These are phyloP conservation scores for Bacidia rubella DNA, from an alignment of 495 filamentous ascomycete species.

Conservation along the genomic window DNA sequence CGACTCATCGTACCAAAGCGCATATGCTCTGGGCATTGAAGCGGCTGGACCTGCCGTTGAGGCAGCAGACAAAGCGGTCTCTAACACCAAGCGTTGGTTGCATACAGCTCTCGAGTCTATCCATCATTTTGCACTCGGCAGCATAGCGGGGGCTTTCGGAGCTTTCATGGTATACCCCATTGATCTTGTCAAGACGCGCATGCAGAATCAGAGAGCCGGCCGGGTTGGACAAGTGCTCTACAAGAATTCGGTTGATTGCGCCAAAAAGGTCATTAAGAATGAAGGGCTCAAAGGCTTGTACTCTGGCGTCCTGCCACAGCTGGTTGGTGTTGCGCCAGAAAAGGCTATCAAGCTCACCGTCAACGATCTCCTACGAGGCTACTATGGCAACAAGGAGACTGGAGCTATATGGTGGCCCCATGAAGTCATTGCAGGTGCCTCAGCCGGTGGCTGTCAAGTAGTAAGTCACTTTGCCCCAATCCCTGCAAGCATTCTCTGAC, in stretches of 20 bases:
- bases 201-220: slow-evolving; percentile 87
- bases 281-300: slow-evolving; percentile 85
- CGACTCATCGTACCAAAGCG: slow-evolving; percentile 75
- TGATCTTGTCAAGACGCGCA: slow-evolving; percentile 93
- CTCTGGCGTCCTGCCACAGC: slow-evolving; percentile 84
- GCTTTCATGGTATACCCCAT: slow-evolving; percentile 99
- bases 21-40: slow-evolving; percentile 30
- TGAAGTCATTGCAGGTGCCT: slow-evolving; percentile 80
- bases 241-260: slow-evolving; percentile 92
- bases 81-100: slow-evolving; percentile 39
- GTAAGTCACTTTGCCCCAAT: too few relatives aligned
- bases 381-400: slow-evolving; percentile 61
- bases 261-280: slow-evolving; percentile 78
- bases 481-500: slow-evolving; percentile 1
- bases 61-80: slow-evolving; percentile 32
- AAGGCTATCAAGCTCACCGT: slow-evolving; percentile 99
- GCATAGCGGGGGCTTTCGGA: slow-evolving; percentile 86
- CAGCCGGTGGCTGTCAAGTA: slow-evolving; percentile 89
- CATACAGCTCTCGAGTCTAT: slow-evolving; percentile 58
- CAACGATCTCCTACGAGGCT: slow-evolving; percentile 77
- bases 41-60: slow-evolving; percentile 31
- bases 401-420: slow-evolving; percentile 55
- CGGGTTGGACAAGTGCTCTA: slow-evolving; percentile 79
- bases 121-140: slow-evolving; percentile 81
- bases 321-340: slow-evolving; percentile 93